These are phyloP conservation scores for Phytophthora hibernalis DNA, from an alignment of 352 stramenopile species.

Conservation along the genomic window DNA sequence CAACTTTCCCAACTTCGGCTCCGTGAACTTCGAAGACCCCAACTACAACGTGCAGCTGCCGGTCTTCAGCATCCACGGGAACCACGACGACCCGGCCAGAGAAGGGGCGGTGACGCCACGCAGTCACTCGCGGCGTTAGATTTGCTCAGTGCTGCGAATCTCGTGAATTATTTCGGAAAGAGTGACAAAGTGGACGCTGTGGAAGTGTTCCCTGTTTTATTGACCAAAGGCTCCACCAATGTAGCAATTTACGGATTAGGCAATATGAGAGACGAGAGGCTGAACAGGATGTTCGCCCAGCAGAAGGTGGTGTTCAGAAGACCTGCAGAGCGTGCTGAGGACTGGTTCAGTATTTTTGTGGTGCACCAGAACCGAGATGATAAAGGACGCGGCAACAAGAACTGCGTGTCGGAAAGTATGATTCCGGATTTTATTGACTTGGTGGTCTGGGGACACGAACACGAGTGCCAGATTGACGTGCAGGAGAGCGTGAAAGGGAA, in stretches of 20 bases:
- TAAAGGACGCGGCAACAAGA: constrained; percentile 92
- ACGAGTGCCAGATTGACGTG: constrained; percentile 97
- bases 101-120: constrained; percentile 75
- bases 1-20: constrained; percentile 91
- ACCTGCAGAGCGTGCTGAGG: constrained; percentile 70
- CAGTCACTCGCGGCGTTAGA: constrained; percentile 95
- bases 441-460: constrained; percentile 98
- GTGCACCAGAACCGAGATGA: constrained; percentile 99
- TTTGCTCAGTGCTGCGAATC: constrained; percentile 93
- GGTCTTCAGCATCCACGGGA: constrained; percentile 99
- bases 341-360: constrained; percentile 99
- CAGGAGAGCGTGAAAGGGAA: constrained; percentile 95
- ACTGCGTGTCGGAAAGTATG: constrained; percentile 97
- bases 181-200: constrained; percentile 94
- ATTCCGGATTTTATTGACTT: constrained; percentile 99
- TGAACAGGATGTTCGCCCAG: constrained; percentile 97
- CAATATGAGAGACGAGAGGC: constrained; percentile 98
- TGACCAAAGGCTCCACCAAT: constrained; percentile 95
- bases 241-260: constrained; percentile 98
- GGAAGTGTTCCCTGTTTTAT: constrained; percentile 95
- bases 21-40: constrained; percentile 98
- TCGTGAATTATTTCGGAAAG: constrained; percentile 99
- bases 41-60: constrained; percentile 95
- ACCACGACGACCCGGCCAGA: constrained; percentile 98
- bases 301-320: constrained; percentile 96